Evolutionary conservation across 2,329 filamentous ascomycete genomes (phyloP), one percentile per base, ranked within the genome.

Genomic region (Lasiodiplodia theobromae): DNA sequence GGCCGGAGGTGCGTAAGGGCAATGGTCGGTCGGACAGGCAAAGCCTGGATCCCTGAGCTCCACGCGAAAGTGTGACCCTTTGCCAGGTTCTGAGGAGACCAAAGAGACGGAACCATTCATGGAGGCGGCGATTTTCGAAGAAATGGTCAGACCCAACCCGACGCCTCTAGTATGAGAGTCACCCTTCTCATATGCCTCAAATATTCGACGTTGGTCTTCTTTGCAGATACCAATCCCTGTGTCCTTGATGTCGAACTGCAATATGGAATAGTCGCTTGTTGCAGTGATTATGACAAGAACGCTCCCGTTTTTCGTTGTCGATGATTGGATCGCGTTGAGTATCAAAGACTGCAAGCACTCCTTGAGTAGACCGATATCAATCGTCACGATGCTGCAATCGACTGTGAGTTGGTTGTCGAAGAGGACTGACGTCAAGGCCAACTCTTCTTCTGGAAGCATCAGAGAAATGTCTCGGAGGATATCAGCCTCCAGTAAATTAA

Each of bases 121-220:
- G 0, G 82, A 73, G 1, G 75, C 73, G 0, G 83, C 81, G 23
- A 83, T 80, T 49, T 81, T 82, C 10, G 74, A 72, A 4, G 83
- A 78, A 0, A 85, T 73, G 0, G 82, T 82, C 16, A 85, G 71
- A 0, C 83, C 83, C 0, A 84, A 74, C 0, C 83, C 81, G 34
- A 80, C 80, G 3, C 82, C 79, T 2, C 75, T 76, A 0, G 81
- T 78, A 44, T 82, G 75, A 0, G 70, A 69, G 40, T 78, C 75
- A 1, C 79, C 76, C 40, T 83, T 84, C 51, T 83, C 82, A 23
- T 84, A 83, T 0, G 81, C 73, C 3, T 81, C 74, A 34, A 84
- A 84, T 4, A 84, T 82, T 2, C 80, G 78, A 3, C 73, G 25
- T 3, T 80, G 78, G 7, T 83, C 72, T 3, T 76, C 71, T 1